Base-by-base conservation (phyloP, 805 yeast genomes). In the Pachysolen tannophilus region DNA sequence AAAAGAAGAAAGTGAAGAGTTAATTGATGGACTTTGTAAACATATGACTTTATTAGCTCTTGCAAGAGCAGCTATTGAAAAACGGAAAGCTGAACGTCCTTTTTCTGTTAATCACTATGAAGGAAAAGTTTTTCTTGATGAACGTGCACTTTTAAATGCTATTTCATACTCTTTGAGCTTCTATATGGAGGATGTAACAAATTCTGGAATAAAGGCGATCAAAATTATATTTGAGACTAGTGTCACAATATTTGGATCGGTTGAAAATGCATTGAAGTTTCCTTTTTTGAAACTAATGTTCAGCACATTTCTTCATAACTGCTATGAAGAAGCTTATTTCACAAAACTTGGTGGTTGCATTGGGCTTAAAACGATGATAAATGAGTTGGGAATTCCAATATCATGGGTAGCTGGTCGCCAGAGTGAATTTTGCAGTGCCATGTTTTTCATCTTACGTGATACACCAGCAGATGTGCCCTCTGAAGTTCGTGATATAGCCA, bases 371-470 rank as follows among this genome's bases (percentile, higher is more conserved):
- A 74, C 86, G 2, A 65, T 90, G 63, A 67, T 86, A 26, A 69
- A 72, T 29, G 92, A 81, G 30, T 58, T 82, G 23, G 69, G 60
- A 1, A 72, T 85, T 30, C 84, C 95, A 1, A 61, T 75, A 3
- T 60, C 66, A 2, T 87, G 95, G 78, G 76, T 90, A 50, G 69
- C 72, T 36, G 71, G 75, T 30, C 72, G 90, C 25, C 95, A 87
- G 50, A 70, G 82, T 45, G 97, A 92, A 51, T 66, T 92, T 23
- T 76, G 85, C 2, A 71, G 95, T 30, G 86, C 96, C 0, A 71
- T 92, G 55, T 77, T 90, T 44, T 94, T 87, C 58, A 94, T 90
- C 3, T 63, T 90, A 41, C 74, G 94, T 50, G 99, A 92, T 49
- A 81, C 94, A 0, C 88, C 95, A 0, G 69, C 77, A 2, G 94